Conservation (phyloP, 2,329 filamentous ascomycete species). For the Scedosporium apiospermum region DNA sequence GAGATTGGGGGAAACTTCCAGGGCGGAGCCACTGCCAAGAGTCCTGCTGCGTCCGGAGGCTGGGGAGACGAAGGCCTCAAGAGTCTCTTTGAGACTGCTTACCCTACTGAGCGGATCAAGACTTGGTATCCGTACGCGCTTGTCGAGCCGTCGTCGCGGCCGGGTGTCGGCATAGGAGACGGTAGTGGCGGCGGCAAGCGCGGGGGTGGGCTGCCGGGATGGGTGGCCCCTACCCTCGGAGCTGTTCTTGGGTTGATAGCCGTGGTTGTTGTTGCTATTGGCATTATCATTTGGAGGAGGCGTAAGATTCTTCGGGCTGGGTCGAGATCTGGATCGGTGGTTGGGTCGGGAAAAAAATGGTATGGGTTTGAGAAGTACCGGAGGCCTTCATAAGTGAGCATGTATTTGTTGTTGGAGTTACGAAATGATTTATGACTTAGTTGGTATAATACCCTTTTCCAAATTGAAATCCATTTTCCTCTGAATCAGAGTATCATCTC, state of each 20-base stretch:
- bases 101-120: conserved; percentile 45
- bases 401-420: background rate
- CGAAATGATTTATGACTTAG: background rate
- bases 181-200: conserved; percentile 15
- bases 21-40: conserved; percentile 61
- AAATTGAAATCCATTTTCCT: too few relatives aligned
- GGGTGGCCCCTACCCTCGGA: conserved; percentile 52
- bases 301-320: background rate
- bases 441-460: background rate
- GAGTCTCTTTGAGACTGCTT: conserved; percentile 43
- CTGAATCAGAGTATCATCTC: too few relatives aligned
- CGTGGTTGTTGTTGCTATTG: conserved; percentile 42
- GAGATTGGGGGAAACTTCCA: conserved; percentile 57
- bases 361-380: background rate
- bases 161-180: conserved; percentile 8
- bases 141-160: conserved; percentile 14
- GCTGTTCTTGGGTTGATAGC: conserved; percentile 49
- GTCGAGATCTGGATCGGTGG: background rate
- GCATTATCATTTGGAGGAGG: conserved; percentile 28
- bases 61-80: conserved; percentile 42
- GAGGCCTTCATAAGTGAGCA: background rate
- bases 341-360: background rate
- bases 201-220: conserved; percentile 36
- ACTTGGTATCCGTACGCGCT: conserved; percentile 52
- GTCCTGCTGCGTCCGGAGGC: conserved; percentile 47